Percentiles rank a stretch among this genome's conserved stretches.
Conservation (phyloP, 1,284 basidiomycete species). For the Moesziomyces aphidis region DNA sequence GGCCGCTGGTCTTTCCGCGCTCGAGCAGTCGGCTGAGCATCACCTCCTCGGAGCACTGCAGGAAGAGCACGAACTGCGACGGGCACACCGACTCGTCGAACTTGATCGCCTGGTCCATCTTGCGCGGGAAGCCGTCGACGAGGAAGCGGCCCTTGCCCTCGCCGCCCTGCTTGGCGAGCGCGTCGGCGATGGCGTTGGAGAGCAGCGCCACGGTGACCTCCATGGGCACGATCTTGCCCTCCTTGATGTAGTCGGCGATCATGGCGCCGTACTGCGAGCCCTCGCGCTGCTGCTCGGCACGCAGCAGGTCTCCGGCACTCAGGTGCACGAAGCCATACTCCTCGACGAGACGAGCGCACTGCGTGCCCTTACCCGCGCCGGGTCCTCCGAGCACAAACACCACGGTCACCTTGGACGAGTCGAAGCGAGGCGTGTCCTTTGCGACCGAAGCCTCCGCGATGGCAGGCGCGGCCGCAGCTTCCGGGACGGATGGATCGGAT, state of each 20-base stretch:
- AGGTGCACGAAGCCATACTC: constrained; percentile 94
- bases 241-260: constrained; percentile 89
- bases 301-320: constrained; percentile 95
- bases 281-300: constrained; percentile 89
- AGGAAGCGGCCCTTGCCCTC: constrained; percentile 86
- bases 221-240: constrained; percentile 95
- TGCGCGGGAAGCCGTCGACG: constrained; percentile 96
- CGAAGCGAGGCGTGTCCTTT: constrained; percentile 72
- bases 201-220: constrained; percentile 96
- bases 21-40: constrained; percentile 88
- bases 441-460: neutral
- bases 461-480: neutral
- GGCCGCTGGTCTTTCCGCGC: constrained; percentile 91
- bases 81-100: constrained; percentile 86
- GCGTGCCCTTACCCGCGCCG: constrained; percentile 97
- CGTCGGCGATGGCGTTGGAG: constrained; percentile 87
- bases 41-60: constrained; percentile 87
- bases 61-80: constrained; percentile 85
- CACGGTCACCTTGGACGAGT: constrained; percentile 82
- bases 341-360: constrained; percentile 87
- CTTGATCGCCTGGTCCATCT: constrained; percentile 96
- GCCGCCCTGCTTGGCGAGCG: constrained; percentile 69
- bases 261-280: constrained; percentile 87
- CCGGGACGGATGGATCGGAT: too few relatives aligned
- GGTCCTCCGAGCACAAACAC: constrained; percentile 97